Evolutionary conservation across 2,329 filamentous ascomycete species (phyloP).

Genomic region (Mycosphaerella sp.): DNA sequence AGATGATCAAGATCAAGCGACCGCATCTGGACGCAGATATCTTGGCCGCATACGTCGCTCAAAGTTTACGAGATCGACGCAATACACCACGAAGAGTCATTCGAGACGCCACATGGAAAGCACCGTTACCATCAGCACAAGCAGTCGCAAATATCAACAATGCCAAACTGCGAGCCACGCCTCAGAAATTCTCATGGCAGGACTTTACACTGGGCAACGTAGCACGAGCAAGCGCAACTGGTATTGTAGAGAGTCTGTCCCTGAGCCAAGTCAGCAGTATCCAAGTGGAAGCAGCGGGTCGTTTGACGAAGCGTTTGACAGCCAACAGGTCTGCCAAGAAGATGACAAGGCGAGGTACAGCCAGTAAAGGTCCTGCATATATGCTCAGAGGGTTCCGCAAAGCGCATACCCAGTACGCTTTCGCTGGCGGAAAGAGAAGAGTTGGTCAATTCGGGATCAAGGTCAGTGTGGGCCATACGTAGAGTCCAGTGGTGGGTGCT

Average conservation of each 20-base stretch:
- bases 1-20: constrained; percentile 25
- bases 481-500: too few species aligned
- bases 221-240: constrained; percentile 16
- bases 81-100: constrained; percentile 29
- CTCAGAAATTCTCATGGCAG: constrained; percentile 19
- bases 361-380: constrained; percentile 26
- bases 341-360: constrained; percentile 29
- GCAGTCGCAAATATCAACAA: constrained; percentile 24
- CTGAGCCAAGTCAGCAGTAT: constrained; percentile 30
- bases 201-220: constrained; percentile 22
- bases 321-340: constrained; percentile 30
- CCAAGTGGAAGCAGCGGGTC: constrained; percentile 30
- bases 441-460: constrained; percentile 31
- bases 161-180: constrained; percentile 20
- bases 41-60: constrained; percentile 28
- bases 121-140: constrained; percentile 26
- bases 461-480: constrained; percentile 28
- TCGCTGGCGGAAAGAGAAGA: constrained; percentile 29
- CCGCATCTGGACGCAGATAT: constrained; percentile 32
- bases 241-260: constrained; percentile 24
- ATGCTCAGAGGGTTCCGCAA: constrained; percentile 29
- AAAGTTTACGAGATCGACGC: constrained; percentile 27
- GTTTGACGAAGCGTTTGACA: constrained; percentile 33
- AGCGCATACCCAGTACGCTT: constrained; percentile 24
- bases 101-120: constrained; percentile 31